A percentile compares a stretch with the other conserved stretches of the same genome.
These are phyloP conservation scores for Penicillium sp. DNA, from an alignment of 2,329 filamentous ascomycete genomes.

Conservation along the genomic window DNA sequence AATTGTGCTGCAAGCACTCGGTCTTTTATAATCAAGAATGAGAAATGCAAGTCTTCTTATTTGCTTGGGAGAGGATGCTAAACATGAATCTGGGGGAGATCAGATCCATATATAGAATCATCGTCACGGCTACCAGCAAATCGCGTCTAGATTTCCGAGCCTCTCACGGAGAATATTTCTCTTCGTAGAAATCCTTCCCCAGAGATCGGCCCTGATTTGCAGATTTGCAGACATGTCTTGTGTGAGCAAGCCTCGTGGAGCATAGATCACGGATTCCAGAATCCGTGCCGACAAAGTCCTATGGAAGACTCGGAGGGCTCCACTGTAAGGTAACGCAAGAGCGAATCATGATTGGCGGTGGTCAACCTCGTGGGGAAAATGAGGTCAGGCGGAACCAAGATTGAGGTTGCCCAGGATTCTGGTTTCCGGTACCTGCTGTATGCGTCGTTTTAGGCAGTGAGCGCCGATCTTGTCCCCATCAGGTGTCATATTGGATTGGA, in stretches of 20 bases:
- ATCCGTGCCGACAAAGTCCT: conserved; percentile 25
- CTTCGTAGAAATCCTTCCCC: conserved; percentile 1
- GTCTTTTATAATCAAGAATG: not conserved
- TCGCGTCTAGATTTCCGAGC: conserved; percentile 25
- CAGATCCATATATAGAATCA: conserved; percentile 18
- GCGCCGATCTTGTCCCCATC: not conserved
- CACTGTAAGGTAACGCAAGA: not conserved
- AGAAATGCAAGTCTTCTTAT: conserved; percentile 3
- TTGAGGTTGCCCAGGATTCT: conserved; percentile 7
- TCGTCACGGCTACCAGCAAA: not conserved
- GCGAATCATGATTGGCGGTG: not conserved
- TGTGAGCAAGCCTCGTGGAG: conserved; percentile 11
- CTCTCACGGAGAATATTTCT: conserved; percentile 3
- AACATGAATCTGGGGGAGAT: not conserved
- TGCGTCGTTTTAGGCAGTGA: not conserved
- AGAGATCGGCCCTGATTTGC: conserved; percentile 18
- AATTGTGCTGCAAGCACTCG: not conserved
- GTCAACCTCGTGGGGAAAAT: conserved; percentile 5
- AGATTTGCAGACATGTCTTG: conserved; percentile 18
- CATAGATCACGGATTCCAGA: conserved; percentile 32
- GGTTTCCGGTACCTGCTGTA: conserved; percentile 13
- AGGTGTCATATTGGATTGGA: not conserved
- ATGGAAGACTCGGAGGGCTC: not conserved
- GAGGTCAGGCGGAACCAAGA: conserved; percentile 13
- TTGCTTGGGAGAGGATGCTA: not conserved